Conservation (phyloP, 768 basidiomycete species). For the Cubamyces lactineus region DNA sequence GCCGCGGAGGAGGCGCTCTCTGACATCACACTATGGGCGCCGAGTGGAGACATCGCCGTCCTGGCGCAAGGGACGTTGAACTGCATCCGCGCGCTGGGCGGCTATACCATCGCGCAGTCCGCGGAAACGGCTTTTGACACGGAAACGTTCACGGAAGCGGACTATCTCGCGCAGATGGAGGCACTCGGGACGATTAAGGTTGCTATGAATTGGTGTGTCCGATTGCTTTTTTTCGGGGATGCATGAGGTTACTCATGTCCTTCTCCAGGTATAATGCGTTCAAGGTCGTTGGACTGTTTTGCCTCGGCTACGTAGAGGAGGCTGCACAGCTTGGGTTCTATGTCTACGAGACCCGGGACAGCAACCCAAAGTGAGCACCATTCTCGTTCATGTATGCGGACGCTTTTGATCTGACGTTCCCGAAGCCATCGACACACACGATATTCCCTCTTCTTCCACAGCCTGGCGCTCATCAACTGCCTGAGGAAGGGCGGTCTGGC, state of each 20-base stretch:
- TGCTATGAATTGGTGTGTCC: constrained; percentile 59
- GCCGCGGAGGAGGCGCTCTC: constrained; percentile 66
- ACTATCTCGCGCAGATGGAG: constrained; percentile 51
- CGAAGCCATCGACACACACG: constrained; percentile 68
- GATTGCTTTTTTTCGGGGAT: not conserved
- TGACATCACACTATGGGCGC: constrained; percentile 60
- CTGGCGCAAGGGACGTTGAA: constrained; percentile 59
- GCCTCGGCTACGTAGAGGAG: constrained; percentile 59
- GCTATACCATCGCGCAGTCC: constrained; percentile 54
- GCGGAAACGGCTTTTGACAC: constrained; percentile 62
- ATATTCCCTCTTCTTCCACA: constrained; percentile 71
- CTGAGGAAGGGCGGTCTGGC: constrained; percentile 49
- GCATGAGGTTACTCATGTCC: not conserved
- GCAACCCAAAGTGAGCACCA: constrained; percentile 63
- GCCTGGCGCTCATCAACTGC: constrained; percentile 64
- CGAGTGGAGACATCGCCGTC: constrained; percentile 54
- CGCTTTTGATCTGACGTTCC: not conserved
- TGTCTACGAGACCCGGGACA: constrained; percentile 58
- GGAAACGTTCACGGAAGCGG: constrained; percentile 57
- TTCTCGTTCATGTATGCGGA: no score
- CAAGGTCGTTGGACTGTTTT: constrained; percentile 70
- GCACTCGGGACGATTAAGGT: constrained; percentile 53
- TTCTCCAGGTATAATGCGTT: constrained; percentile 61
- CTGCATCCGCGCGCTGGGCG: constrained; percentile 65
- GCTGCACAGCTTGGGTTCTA: constrained; percentile 66